Conservation (phyloP, 352 stramenopile species). For the Phytopythium chamaehyphon region DNA sequence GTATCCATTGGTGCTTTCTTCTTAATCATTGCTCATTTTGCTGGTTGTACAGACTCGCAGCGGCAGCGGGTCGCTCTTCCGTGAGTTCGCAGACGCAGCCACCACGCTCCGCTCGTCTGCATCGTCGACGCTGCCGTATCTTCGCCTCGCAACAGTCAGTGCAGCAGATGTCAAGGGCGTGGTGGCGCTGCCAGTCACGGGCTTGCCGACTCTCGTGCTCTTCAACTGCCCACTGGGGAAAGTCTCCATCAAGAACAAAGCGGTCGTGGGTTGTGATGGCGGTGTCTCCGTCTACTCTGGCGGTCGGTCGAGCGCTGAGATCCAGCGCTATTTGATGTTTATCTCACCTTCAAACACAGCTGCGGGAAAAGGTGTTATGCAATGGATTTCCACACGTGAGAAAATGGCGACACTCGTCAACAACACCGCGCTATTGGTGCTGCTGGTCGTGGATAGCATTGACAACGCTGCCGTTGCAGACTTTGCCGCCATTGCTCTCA, state of each 20-base stretch:
- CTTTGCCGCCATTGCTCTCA: conserved; percentile 26
- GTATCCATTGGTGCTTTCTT: neutral
- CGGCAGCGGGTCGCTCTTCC: conserved; percentile 23
- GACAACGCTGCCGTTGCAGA: conserved; percentile 25
- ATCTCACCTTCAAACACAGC: conserved; percentile 5
- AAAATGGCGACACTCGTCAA: conserved; percentile 15
- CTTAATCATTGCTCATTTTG: neutral
- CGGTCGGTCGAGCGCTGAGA: conserved; percentile 28
- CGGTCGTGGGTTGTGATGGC: conserved; percentile 5
- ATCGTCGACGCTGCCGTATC: neutral
- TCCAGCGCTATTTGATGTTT: conserved; percentile 32
- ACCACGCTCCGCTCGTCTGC: conserved; percentile 15
- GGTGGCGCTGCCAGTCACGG: conserved; percentile 10
- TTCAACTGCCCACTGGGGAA: conserved; percentile 18
- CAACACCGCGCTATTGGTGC: conserved; percentile 20
- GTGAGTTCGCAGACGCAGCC: conserved; percentile 27
- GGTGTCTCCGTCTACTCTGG: conserved; percentile 21
- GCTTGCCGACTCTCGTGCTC: conserved; percentile 24
- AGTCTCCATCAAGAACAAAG: neutral
- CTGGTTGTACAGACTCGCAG: conserved; percentile 10
- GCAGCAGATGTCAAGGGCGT: conserved; percentile 7
- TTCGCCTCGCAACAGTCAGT: conserved; percentile 27
- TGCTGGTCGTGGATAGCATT: conserved; percentile 26
- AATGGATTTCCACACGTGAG: conserved; percentile 7
- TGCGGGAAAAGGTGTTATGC: neutral